phyloP scores from a whole-genome alignment of 1,284 basidiomycete genomes.

The Ceratorhiza oryzae-sativae region DNA sequence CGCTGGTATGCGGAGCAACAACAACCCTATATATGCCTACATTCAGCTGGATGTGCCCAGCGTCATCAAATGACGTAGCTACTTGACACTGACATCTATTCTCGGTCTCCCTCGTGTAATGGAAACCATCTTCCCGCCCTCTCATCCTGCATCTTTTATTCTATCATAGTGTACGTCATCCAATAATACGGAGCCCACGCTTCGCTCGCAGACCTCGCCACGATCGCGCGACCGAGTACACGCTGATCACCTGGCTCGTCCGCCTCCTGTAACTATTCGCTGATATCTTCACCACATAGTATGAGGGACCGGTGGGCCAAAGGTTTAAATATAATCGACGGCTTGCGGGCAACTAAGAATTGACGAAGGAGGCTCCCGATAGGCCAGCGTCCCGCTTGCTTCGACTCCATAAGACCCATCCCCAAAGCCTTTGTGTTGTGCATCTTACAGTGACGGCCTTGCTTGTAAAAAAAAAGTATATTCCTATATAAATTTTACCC shows the following conservation, averaged over 20 bases:
- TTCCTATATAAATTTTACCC: no score
- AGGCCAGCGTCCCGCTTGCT: background rate
- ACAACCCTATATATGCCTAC: constrained; percentile 6
- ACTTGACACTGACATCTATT: background rate
- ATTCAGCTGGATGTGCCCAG: background rate
- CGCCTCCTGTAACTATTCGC: background rate
- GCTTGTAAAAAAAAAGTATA: no score
- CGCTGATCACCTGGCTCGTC: background rate
- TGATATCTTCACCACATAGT: background rate
- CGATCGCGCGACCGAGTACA: background rate
- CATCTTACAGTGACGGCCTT: no score
- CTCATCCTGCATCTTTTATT: background rate
- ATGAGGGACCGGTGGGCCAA: no score
- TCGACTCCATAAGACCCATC: background rate
- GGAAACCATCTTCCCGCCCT: background rate
- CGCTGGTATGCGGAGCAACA: background rate
- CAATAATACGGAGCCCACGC: background rate
- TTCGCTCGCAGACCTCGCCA: background rate
- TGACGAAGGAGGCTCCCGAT: background rate
- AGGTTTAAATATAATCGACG: background rate
- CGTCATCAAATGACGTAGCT: constrained; percentile 10
- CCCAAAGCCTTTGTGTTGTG: no score
- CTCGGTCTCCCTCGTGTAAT: background rate
- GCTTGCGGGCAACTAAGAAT: background rate
- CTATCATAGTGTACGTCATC: no score